Conservation (phyloP, 176 grass and related monocot genomes). For the Oryza brachyantha region DNA sequence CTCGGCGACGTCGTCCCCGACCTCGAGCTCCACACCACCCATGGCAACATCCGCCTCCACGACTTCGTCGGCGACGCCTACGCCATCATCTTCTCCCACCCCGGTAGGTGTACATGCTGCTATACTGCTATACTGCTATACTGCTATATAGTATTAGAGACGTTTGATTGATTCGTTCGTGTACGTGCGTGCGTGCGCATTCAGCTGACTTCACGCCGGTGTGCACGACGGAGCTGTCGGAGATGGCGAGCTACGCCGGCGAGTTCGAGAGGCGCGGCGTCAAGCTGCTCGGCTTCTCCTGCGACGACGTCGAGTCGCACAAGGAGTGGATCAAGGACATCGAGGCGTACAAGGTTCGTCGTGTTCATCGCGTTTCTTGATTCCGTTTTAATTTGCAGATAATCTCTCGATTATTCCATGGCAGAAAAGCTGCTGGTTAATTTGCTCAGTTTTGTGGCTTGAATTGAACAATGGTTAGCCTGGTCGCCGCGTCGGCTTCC, state of each 20-base stretch:
- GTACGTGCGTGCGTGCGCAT: no score
- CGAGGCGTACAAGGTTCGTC: constrained; percentile 75
- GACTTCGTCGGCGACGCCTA: constrained; percentile 64
- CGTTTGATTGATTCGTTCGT: neutral
- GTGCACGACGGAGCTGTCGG: constrained; percentile 89
- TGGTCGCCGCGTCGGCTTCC: constrained; percentile 42
- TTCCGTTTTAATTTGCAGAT: no score
- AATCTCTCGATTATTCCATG: no score
- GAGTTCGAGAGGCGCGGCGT: constrained; percentile 85
- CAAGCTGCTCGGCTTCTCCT: constrained; percentile 83
- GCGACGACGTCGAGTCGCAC: constrained; percentile 72
- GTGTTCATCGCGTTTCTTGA: no score
- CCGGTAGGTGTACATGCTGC: constrained; percentile 6
- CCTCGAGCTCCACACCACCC: constrained; percentile 82
- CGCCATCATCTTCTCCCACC: constrained; percentile 91
- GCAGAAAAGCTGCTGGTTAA: no score
- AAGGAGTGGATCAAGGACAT: constrained; percentile 93
- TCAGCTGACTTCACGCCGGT: constrained; percentile 87
- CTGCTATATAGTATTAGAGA: no score
- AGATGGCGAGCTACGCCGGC: constrained; percentile 53
- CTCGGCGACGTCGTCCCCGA: constrained; percentile 81
- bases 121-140: no score
- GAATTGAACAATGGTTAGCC: constrained; percentile 11
- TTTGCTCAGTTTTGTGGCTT: no score
- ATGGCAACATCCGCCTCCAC: constrained; percentile 72